Percentiles rank a stretch among this genome's conserved stretches.
These are phyloP conservation scores for Hyaloperonospora brassicae DNA, from an alignment of 352 stramenopile species.

Conservation along the genomic window DNA sequence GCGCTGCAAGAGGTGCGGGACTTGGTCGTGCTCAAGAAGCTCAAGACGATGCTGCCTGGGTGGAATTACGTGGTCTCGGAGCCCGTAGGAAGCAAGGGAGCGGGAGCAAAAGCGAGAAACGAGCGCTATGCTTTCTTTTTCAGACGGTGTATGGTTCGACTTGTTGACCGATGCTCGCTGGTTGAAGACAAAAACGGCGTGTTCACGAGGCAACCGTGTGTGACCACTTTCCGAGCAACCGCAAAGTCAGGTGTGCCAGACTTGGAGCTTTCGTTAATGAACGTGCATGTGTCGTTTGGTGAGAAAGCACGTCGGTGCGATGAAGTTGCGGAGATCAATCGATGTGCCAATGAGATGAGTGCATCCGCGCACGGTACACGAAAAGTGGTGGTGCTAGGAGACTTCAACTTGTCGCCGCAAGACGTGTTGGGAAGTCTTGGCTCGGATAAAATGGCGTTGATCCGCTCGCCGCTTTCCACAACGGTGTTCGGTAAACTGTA, in stretches of 20 bases:
- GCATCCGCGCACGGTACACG: conserved; percentile 5
- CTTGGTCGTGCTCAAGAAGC: conserved; percentile 44
- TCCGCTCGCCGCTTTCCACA: conserved; percentile 40
- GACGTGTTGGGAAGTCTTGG: conserved; percentile 26
- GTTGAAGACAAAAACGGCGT: conserved; percentile 6
- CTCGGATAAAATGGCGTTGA: conserved; percentile 29
- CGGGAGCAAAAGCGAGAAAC: conserved; percentile 20
- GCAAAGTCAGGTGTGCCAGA: conserved; percentile 7
- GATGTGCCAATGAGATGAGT: conserved; percentile 18
- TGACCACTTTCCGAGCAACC: conserved; percentile 33
- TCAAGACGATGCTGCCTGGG: conserved; percentile 46
- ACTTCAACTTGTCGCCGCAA: conserved; percentile 59
- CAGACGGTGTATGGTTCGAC: conserved; percentile 22
- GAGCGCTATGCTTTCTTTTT: conserved; percentile 60
- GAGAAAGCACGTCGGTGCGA: conserved; percentile 18
- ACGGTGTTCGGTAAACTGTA: conserved; percentile 55
- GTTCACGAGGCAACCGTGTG: conserved; percentile 35
- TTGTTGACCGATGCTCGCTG: conserved; percentile 25
- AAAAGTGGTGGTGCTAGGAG: conserved; percentile 46
- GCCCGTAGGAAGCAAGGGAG: conserved; percentile 20
- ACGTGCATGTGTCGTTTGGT: conserved; percentile 44
- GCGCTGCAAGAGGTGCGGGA: conserved; percentile 64
- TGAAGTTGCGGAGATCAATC: conserved; percentile 36
- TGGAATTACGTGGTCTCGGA: conserved; percentile 56
- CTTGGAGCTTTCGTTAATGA: conserved; percentile 39